These are phyloP conservation scores for Mycena metata DNA, from an alignment of 768 basidiomycete genomes.

Conservation along the genomic window DNA sequence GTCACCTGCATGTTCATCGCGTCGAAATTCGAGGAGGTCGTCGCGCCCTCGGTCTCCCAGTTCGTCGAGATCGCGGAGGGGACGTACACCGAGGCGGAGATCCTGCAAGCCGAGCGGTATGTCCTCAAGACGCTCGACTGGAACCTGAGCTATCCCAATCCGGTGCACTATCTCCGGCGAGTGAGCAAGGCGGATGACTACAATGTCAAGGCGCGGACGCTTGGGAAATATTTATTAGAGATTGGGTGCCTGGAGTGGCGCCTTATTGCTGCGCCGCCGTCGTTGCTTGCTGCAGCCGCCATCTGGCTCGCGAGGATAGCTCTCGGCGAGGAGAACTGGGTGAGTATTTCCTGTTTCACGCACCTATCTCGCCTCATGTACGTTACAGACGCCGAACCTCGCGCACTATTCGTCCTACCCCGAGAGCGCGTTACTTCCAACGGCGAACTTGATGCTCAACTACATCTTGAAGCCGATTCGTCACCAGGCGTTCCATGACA, in stretches of 20 bases:
- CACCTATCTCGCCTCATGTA: slow-evolving; percentile 12
- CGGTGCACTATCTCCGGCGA: slow-evolving; percentile 92
- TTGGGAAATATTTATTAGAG: slow-evolving; percentile 96
- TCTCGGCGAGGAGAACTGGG: slow-evolving; percentile 90
- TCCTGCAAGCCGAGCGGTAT: slow-evolving; percentile 83
- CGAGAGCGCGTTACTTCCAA: slow-evolving; percentile 86
- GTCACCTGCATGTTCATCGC: slow-evolving; percentile 94
- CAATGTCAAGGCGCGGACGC: slow-evolving; percentile 90
- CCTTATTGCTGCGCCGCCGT: slow-evolving; percentile 85
- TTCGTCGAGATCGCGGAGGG: slow-evolving; percentile 90
- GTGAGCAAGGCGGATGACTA: slow-evolving; percentile 98
- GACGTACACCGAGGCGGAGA: slow-evolving; percentile 86
- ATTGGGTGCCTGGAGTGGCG: slow-evolving; percentile 91
- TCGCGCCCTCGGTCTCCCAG: slow-evolving; percentile 91
- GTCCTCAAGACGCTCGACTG: slow-evolving; percentile 94
- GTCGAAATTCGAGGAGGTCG: slow-evolving; percentile 96
- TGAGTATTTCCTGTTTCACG: slow-evolving; percentile 54
- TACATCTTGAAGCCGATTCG: slow-evolving; percentile 85
- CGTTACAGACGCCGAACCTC: slow-evolving; percentile 78
- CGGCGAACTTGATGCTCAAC: slow-evolving; percentile 93
- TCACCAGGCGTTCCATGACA: slow-evolving; percentile 92
- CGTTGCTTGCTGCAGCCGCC: slow-evolving; percentile 88
- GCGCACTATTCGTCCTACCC: slow-evolving; percentile 96
- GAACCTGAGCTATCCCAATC: slow-evolving; percentile 94
- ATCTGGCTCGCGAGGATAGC: slow-evolving; percentile 92